Evolutionary conservation across 257 asterid genomes (phyloP), one percentile per base, ranked within the genome.

Genomic region (Fraxinus cuspidata): DNA sequence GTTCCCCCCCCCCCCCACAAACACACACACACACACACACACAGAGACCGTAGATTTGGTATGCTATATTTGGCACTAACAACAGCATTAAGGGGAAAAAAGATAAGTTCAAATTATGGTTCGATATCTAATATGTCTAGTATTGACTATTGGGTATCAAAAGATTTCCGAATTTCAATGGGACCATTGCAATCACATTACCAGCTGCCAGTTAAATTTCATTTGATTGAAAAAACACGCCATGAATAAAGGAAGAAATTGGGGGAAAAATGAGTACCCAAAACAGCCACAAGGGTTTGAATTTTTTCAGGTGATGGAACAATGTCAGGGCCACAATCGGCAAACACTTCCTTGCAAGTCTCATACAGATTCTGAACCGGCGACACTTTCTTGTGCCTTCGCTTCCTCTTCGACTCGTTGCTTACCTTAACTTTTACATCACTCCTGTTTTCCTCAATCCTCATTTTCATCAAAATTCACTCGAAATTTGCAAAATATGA

Each of bases 291-390:
- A 27, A 94, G 96, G 72, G 83, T 86, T 51, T 89, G 89, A 0
- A 94, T 83, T 70, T 92, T 90, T 2, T 91, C 93, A 0, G 93
- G 84, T 0, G 97, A 74, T 0, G 99, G 99, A 32, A 94, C 92
- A 80, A 92, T 79, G 79, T 88, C 97, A 25, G 97, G 97, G 7
- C 91, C 95, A 81, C 94, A 94, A 85, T 87, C 93, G 5, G 89
- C 96, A 85, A 92, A 94, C 5, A 89, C 94, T 29, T 92, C 87
- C 73, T 79, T 83, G 82, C 99, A 94, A 76, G 92, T 88, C 0
- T 91, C 90, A 72, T 92, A 92, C 0, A 94, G 96, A 83, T 34
- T 85, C 80, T 94, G 98, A 83, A 92, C 93, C 40, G 83, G 81
- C 2, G 85, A 56, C 18, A 68, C 4, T 74, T 80, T 89, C 88